Evolutionary conservation across 345 rosid species (phyloP), one percentile per base, ranked within the genome.

Genomic region (Eucalyptus lansdowneana): DNA sequence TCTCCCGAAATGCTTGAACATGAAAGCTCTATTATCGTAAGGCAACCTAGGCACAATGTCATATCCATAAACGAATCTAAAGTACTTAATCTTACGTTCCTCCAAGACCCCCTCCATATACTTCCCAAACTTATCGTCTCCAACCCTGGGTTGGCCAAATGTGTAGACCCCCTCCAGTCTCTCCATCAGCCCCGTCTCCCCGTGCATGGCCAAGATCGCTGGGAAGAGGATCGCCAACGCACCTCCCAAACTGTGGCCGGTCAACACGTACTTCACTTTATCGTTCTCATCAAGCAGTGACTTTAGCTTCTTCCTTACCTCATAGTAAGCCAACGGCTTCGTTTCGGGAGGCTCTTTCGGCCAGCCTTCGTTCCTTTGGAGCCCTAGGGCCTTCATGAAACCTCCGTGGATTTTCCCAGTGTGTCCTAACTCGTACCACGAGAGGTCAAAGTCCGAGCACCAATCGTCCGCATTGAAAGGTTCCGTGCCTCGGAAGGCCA

Each of bases 121-220:
- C 14, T 34, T 89, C 53, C 91, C 94, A 76, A 95, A 96, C 44
- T 89, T 89, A 11, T 56, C 87, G 40, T 96, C 96, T 5, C 98
- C 97, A 76, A 95, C 92, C 86, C 95, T 94, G 14, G 98, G 98
- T 87, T 96, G 98, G 87, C 97, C 98, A 86, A 92, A 96, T 4
- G 97, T 94, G 90, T 94, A 95, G 53, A 96, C 92, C n/a, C 97
- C 98, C 67, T 94, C 94, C 86, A 96, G 89, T 90, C 92, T 94
- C 86, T 91, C n/a, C 47, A 96, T 72, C 60, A 96, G 76, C 83
- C 29, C n/a, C 13, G 62, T 87, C 88, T 96, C 95, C 2, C 91
- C 92, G 47, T 96, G 97, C 88, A 93, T 67, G 6, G 93, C 96
- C 47, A 96, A 87, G 49, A 96, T 89, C 2, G 95, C 95, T 8